These are phyloP conservation scores for Apiospora aurea DNA, from an alignment of 2,329 filamentous ascomycete genomes.

Conservation along the genomic window DNA sequence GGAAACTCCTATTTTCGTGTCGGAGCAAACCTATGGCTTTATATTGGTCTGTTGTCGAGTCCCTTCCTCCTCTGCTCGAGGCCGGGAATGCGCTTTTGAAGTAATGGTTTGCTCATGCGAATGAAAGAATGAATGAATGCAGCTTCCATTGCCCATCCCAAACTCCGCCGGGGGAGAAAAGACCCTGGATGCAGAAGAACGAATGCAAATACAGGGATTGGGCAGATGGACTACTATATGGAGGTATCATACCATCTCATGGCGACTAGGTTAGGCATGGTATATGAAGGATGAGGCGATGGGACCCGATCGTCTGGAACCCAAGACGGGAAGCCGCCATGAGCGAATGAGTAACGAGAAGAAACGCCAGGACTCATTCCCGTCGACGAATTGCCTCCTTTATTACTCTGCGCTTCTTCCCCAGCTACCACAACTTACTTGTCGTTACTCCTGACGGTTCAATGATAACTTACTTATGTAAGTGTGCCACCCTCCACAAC, in stretches of 20 bases:
- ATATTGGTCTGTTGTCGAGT: not conserved
- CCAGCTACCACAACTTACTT: not conserved
- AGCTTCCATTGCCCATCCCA: not conserved
- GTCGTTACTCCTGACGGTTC: not conserved
- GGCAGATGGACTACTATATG: not conserved
- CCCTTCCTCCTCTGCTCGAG: not conserved
- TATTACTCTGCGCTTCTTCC: not conserved
- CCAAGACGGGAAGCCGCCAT: not conserved
- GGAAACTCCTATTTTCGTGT: not conserved
- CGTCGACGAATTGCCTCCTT: no score
- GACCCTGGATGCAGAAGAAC: not conserved
- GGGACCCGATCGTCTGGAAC: slow-evolving; percentile 2
- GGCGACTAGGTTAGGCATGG: not conserved
- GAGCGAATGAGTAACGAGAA: not conserved
- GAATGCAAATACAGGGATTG: not conserved
- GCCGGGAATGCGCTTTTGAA: not conserved
- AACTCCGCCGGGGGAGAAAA: not conserved
- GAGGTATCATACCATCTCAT: not conserved
- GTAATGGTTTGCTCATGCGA: not conserved
- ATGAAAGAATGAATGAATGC: not conserved
- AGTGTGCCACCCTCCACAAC: not conserved
- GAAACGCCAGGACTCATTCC: no score
- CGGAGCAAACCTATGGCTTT: not conserved
- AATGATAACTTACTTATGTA: not conserved
- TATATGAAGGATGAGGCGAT: not conserved